Percentiles rank a stretch among this genome's conserved stretches.
phyloP scores from a whole-genome alignment of 176 grass and related monocot species.

The Carex scoparia region DNA sequence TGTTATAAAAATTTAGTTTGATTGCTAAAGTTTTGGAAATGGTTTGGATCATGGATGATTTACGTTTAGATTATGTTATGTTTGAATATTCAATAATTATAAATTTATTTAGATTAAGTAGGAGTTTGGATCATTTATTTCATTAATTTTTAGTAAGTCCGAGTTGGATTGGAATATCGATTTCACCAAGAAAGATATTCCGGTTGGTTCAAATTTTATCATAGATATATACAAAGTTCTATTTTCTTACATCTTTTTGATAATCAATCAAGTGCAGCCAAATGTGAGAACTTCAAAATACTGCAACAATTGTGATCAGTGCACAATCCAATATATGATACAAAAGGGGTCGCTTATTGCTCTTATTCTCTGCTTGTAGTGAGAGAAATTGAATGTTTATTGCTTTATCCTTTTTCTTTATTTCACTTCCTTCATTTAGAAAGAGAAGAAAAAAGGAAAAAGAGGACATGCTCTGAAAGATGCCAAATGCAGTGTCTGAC shows the following conservation, averaged over 20 bases:
- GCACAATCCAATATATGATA: not conserved
- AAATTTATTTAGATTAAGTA: not conserved
- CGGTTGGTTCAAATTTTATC: not conserved
- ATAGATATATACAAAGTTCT: not conserved
- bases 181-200: not conserved
- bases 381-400: not conserved
- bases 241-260: not conserved
- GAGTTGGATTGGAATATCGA: no score
- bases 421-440: not conserved
- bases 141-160: no score
- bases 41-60: no score
- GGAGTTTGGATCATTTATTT: no score
- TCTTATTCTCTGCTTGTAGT: not conserved
- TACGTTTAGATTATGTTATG: no score
- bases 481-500: not conserved
- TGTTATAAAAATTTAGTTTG: no score
- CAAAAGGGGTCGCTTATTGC: not conserved
- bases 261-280: not conserved
- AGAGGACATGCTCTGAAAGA: not conserved
- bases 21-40: no score
- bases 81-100: no score
- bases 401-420: not conserved
- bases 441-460: not conserved
- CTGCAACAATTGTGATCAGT: not conserved
- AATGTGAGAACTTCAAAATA: not conserved